Evolutionary conservation across 139 green algal genomes (phyloP).

Genomic region (Auxenochlorella protothecoides): DNA sequence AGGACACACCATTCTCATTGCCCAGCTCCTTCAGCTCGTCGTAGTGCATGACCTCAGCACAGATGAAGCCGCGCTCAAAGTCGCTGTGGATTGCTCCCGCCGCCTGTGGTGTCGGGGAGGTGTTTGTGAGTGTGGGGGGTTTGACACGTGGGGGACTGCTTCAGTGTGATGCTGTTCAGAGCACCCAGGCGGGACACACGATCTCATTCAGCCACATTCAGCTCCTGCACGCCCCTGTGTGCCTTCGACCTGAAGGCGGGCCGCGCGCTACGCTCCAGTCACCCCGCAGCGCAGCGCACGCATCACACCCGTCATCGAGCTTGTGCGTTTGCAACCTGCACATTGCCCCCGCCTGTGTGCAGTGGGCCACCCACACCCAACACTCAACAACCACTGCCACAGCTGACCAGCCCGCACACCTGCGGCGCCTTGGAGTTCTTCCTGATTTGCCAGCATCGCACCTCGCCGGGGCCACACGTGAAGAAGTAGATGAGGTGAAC

Average conservation of each 20-base stretch:
- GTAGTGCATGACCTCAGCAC: slow-evolving; percentile 86
- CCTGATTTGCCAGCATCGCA: slow-evolving; percentile 83
- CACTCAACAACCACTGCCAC: too few relatives aligned
- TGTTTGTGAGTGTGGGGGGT: too few relatives aligned
- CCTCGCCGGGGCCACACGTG: slow-evolving; percentile 88
- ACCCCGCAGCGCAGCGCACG: too few relatives aligned
- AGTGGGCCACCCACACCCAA: too few relatives aligned
- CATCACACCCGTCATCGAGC: too few relatives aligned
- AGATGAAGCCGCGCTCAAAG: slow-evolving; percentile 99
- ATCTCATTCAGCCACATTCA: too few relatives aligned
- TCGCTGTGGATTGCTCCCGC: slow-evolving; percentile 95
- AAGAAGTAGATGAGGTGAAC: slow-evolving; percentile 99
- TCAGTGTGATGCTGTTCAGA: neutral
- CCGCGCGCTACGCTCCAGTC: too few relatives aligned
- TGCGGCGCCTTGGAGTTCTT: slow-evolving; percentile 79
- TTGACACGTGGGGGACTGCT: too few relatives aligned
- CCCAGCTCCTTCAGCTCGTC: slow-evolving; percentile 75
- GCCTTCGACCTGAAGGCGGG: too few relatives aligned
- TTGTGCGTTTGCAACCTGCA: too few relatives aligned
- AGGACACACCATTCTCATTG: slow-evolving; percentile 55
- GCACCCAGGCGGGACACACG: neutral
- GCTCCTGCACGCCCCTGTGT: too few relatives aligned
- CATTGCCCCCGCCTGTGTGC: too few relatives aligned
- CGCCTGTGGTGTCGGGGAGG: slow-evolving; percentile 36
- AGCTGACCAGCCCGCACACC: slow-evolving; percentile 3